Conservation (phyloP, 371 early-diverging fungal species). For the Mucor ambiguus region DNA sequence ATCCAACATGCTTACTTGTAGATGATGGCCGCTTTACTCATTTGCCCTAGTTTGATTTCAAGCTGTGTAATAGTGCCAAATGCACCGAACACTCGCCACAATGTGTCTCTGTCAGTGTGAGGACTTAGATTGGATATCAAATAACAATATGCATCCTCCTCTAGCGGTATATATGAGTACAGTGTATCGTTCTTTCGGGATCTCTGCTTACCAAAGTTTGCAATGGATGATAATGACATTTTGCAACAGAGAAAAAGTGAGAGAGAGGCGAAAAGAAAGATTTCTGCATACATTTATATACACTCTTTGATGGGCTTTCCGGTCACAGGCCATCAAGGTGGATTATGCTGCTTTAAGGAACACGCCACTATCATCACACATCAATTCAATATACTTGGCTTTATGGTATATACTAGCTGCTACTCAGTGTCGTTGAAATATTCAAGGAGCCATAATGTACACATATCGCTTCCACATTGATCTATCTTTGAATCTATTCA, state of each 20-base stretch:
- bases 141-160: slow-evolving; percentile 4
- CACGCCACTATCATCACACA: no score
- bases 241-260: background rate
- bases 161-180: background rate
- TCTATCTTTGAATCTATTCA: no score
- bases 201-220: background rate
- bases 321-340: background rate
- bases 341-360: no score
- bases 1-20: background rate
- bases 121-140: slow-evolving; percentile 6
- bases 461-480: background rate
- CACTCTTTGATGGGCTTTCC: background rate
- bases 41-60: background rate
- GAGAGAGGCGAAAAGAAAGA: background rate
- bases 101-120: background rate
- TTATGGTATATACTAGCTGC: no score
- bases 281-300: no score
- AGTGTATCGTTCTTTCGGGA: no score
- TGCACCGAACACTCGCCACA: slow-evolving; percentile 10
- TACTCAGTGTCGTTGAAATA: no score
- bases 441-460: no score
- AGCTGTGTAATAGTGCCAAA: slow-evolving; percentile 10
- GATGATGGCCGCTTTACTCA: slow-evolving; percentile 3
- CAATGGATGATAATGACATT: background rate
- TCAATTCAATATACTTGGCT: no score